Percentiles rank a stretch among this genome's conserved stretches.
These are phyloP conservation scores for Helicocarpus griseus DNA, from an alignment of 2,329 filamentous ascomycete species.

Conservation along the genomic window DNA sequence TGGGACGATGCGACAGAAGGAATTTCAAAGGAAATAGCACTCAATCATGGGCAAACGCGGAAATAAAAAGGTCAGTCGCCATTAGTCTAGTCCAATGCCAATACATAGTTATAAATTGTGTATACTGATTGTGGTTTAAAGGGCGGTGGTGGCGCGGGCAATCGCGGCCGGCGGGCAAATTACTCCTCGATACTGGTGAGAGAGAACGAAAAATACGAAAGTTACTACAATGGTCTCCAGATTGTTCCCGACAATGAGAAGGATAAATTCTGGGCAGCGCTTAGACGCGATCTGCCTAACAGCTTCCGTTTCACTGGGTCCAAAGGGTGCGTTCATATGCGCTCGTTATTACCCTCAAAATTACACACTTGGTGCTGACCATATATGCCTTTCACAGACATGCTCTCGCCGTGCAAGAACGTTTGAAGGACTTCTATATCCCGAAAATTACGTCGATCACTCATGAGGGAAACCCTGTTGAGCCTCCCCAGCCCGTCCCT, in stretches of 20 bases:
- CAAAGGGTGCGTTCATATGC: slow-evolving; percentile 55
- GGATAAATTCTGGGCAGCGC: slow-evolving; percentile 70
- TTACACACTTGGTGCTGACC: not conserved
- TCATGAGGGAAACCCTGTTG: slow-evolving; percentile 71
- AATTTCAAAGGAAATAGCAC: slow-evolving; percentile 3
- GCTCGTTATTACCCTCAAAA: not conserved
- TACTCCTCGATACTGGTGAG: slow-evolving; percentile 58
- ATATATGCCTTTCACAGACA: slow-evolving; percentile 46
- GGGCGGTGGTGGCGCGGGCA: slow-evolving; percentile 37
- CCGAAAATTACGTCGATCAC: slow-evolving; percentile 80
- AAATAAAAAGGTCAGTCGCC: slow-evolving; percentile 19
- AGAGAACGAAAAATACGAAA: slow-evolving; percentile 74
- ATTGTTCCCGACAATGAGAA: slow-evolving; percentile 70
- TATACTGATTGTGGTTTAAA: slow-evolving; percentile 19
- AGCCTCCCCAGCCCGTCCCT: slow-evolving; percentile 68
- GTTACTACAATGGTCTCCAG: slow-evolving; percentile 72
- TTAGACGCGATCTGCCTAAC: slow-evolving; percentile 82
- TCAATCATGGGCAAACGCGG: slow-evolving; percentile 22
- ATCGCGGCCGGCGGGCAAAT: slow-evolving; percentile 31
- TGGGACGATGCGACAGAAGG: not conserved
- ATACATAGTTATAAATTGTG: not conserved
- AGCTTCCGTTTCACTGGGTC: slow-evolving; percentile 97
- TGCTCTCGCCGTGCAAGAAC: slow-evolving; percentile 82
- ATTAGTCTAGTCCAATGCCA: slow-evolving; percentile 1
- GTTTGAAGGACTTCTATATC: slow-evolving; percentile 79